Evolutionary conservation across 108 stramenopile genomes (phyloP).

Genomic region (Pelagomonas calceolata): DNA sequence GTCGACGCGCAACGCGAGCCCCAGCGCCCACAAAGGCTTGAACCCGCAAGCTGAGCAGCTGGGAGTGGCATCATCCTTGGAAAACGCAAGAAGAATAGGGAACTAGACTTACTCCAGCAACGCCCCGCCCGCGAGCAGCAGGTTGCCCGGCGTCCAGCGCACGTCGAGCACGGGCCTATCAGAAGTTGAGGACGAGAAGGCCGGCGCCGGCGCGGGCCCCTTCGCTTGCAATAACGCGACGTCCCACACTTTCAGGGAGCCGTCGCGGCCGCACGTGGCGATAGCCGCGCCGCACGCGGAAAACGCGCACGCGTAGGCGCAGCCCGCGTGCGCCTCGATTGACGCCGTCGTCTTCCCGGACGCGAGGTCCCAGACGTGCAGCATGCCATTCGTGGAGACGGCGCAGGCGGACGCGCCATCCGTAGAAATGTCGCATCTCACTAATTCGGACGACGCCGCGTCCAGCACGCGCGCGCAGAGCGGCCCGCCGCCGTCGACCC

Average conservation of each 20-base stretch:
- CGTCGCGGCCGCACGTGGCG: conserved; percentile 64
- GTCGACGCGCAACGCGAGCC: too few species aligned
- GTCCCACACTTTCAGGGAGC: conserved; percentile 68
- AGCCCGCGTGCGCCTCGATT: neutral
- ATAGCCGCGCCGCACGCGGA: conserved; percentile 65
- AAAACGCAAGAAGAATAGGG: too few species aligned
- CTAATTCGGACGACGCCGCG: neutral
- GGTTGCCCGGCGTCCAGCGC: neutral
- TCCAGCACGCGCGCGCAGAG: neutral
- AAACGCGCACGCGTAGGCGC: conserved; percentile 50
- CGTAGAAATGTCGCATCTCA: neutral
- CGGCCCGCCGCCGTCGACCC: conserved; percentile 48
- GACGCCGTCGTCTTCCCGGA: conserved; percentile 29
- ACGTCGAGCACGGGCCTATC: neutral
- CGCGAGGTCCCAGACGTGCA: conserved; percentile 1
- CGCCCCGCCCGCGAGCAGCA: neutral
- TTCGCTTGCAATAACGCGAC: conserved; percentile 3
- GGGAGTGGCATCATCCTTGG: too few species aligned
- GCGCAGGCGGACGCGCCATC: neutral
- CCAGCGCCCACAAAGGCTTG: too few species aligned
- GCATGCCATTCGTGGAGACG: neutral
- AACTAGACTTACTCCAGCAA: neutral
- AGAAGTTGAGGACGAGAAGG: neutral
- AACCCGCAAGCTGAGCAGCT: too few species aligned
- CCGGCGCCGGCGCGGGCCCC: neutral